phyloP scores from a whole-genome alignment of 1,284 basidiomycete genomes.

The Trametes pubescens region DNA sequence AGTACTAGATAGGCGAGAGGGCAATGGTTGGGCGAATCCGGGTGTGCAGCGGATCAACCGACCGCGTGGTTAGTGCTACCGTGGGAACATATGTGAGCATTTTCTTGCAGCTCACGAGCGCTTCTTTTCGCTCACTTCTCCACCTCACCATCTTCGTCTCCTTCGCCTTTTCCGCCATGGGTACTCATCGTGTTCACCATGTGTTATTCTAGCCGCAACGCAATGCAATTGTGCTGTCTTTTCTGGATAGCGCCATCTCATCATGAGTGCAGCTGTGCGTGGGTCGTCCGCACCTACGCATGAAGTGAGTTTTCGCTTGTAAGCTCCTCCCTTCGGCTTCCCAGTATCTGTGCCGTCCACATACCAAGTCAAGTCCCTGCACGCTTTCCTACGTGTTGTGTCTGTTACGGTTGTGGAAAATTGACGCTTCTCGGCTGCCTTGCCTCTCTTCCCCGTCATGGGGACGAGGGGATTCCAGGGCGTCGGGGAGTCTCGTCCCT shows the following conservation, averaged over 20 bases:
- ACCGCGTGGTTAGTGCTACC: background rate
- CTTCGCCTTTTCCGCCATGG: background rate
- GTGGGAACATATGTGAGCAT: background rate
- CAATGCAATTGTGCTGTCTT: too few relatives aligned
- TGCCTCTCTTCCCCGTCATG: conserved; percentile 40
- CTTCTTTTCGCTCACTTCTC: background rate
- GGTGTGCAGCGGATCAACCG: background rate
- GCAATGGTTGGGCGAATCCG: background rate
- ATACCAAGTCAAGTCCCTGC: conserved; percentile 52
- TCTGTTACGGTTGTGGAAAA: conserved; percentile 55
- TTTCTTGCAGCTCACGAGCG: background rate
- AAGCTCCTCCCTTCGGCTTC: background rate
- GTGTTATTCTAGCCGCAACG: background rate
- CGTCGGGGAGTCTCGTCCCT: conserved; percentile 51
- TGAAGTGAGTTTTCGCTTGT: background rate
- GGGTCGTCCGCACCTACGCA: too few relatives aligned
- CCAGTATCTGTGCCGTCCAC: conserved; percentile 45
- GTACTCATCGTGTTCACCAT: background rate
- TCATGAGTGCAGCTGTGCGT: too few relatives aligned
- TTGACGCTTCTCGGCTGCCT: conserved; percentile 30
- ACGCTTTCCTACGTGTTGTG: conserved; percentile 40
- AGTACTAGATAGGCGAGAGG: too few relatives aligned
- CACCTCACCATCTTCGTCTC: background rate
- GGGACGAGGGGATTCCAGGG: conserved; percentile 50
- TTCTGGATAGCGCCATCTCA: too few relatives aligned